A percentile compares a stretch with the other conserved stretches of the same genome.
Evolutionary conservation across 441 rosid genomes (phyloP).

Genomic region (Aleurites moluccanus): DNA sequence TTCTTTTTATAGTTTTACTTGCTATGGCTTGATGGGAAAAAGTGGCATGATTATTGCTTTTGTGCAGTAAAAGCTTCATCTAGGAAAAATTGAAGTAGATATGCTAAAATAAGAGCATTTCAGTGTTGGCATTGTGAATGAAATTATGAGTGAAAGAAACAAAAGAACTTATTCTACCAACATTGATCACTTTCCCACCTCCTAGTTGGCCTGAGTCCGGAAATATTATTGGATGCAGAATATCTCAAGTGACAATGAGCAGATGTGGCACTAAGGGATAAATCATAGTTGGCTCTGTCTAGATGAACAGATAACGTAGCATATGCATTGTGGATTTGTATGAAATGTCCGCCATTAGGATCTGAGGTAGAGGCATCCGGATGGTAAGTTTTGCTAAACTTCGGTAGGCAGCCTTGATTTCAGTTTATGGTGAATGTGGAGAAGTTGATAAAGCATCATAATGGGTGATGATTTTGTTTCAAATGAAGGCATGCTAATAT

Average conservation of each 20-base stretch:
- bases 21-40: neutral
- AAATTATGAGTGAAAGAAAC: too few species aligned
- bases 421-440: conserved; percentile 16
- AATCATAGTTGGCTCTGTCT: conserved; percentile 33
- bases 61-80: neutral
- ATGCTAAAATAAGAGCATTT: neutral
- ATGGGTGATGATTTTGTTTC: neutral
- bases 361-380: conserved; percentile 23
- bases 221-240: neutral
- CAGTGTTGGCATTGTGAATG: too few species aligned
- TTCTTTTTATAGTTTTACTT: neutral
- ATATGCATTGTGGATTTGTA: conserved; percentile 33
- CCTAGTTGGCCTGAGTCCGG: conserved; percentile 13
- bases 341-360: conserved; percentile 13
- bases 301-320: conserved; percentile 33
- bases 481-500: neutral
- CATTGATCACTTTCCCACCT: conserved; percentile 40
- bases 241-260: neutral
- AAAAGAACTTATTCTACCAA: conserved; percentile 22
- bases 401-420: conserved; percentile 37
- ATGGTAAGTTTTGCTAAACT: conserved; percentile 37
- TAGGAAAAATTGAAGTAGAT: neutral
- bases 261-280: conserved; percentile 17
- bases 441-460: conserved; percentile 28
- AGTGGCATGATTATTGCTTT: neutral